These are phyloP conservation scores for Naematelia encephala DNA, from an alignment of 768 basidiomycete genomes.

Conservation along the genomic window DNA sequence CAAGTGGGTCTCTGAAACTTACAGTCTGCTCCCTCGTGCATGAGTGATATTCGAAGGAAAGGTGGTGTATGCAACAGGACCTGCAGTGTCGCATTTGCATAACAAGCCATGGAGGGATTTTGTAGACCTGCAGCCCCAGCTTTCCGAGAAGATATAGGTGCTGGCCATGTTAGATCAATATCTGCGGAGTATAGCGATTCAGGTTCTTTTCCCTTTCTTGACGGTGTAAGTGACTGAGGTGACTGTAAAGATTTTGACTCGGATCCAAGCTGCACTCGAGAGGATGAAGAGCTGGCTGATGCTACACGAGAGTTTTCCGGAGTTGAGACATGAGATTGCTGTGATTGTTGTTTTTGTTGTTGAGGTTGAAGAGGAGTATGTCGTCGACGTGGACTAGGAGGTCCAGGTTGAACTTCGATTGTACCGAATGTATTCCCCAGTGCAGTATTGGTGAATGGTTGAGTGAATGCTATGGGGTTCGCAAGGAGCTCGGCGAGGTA, in stretches of 20 bases:
- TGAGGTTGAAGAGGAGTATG: background rate
- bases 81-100: slow-evolving; percentile 90
- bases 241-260: background rate
- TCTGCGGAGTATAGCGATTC: slow-evolving; percentile 2
- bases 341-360: background rate
- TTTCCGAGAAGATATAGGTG: slow-evolving; percentile 8
- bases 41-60: slow-evolving; percentile 51
- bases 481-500: background rate
- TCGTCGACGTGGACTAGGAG: background rate
- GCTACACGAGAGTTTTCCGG: background rate
- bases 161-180: slow-evolving; percentile 27
- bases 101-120: slow-evolving; percentile 93
- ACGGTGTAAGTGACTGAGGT: background rate
- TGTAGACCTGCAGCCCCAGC: slow-evolving; percentile 58
- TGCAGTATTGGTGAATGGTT: background rate
- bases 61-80: slow-evolving; percentile 90
- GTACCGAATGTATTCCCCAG: background rate
- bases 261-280: background rate
- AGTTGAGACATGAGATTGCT: background rate
- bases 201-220: slow-evolving; percentile 7
- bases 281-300: too few species aligned
- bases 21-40: slow-evolving; percentile 57
- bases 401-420: background rate
- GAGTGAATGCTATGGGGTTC: background rate
- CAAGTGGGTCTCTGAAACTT: slow-evolving; percentile 46